A percentile compares a stretch with the other conserved stretches of the same genome.
Evolutionary conservation across 2,329 filamentous ascomycete species (phyloP).

Genomic region (Pyricularia sp.): DNA sequence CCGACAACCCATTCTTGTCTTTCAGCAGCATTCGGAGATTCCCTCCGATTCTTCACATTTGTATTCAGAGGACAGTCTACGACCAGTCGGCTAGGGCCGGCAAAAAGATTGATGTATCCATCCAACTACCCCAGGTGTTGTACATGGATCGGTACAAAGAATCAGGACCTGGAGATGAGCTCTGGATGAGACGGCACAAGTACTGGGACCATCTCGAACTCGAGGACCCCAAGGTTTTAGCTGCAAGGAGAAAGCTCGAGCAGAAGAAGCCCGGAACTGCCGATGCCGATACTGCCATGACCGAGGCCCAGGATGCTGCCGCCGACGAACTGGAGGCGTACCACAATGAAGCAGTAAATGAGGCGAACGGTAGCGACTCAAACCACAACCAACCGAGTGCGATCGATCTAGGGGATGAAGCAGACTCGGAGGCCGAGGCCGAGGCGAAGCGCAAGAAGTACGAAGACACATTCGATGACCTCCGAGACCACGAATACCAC

Average conservation of each 20-base stretch:
- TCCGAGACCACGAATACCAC: slow-evolving; percentile 61
- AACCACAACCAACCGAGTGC: not conserved
- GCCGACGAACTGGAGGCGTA: slow-evolving; percentile 1
- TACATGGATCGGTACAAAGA: slow-evolving; percentile 87
- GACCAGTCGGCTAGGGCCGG: slow-evolving; percentile 32
- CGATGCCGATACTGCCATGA: not conserved
- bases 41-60: slow-evolving; percentile 80
- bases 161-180: slow-evolving; percentile 45
- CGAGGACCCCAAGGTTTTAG: not conserved
- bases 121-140: slow-evolving; percentile 71
- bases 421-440: slow-evolving; percentile 10
- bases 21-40: slow-evolving; percentile 67
- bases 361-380: not conserved
- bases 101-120: slow-evolving; percentile 66
- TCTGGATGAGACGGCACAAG: slow-evolving; percentile 56
- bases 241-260: not conserved
- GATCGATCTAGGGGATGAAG: not conserved
- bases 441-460: slow-evolving; percentile 22
- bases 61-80: slow-evolving; percentile 74
- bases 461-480: slow-evolving; percentile 49
- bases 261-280: not conserved
- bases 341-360: not conserved
- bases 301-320: not conserved
- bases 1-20: slow-evolving; percentile 37
- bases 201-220: slow-evolving; percentile 57